These are phyloP conservation scores for Endocalyx cinctus DNA, from an alignment of 2,329 filamentous ascomycete genomes.

Conservation along the genomic window DNA sequence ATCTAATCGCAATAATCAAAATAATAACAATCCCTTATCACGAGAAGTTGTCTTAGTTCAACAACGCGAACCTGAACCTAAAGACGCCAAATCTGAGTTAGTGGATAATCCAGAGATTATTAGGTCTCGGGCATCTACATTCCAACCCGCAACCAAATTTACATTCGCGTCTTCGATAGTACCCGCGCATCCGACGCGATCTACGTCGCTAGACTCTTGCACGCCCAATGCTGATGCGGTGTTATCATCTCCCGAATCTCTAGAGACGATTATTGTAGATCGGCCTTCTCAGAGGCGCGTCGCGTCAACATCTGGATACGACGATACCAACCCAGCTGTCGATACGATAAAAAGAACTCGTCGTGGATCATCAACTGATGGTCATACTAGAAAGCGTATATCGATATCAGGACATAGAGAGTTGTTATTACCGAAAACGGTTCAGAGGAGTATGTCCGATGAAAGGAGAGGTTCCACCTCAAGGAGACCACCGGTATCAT, in stretches of 20 bases:
- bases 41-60: conserved; percentile 15
- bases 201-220: conserved; percentile 33
- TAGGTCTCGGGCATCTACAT: conserved; percentile 33
- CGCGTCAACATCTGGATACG: too few species aligned
- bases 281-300: conserved; percentile 33
- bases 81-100: too few species aligned
- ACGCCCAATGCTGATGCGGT: conserved; percentile 15
- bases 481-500: conserved; percentile 46
- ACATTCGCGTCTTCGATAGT: conserved; percentile 21
- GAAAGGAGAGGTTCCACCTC: conserved; percentile 41
- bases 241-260: conserved; percentile 22
- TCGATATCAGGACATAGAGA: conserved; percentile 45
- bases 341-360: too few species aligned
- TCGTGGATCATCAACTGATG: conserved; percentile 22
- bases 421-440: conserved; percentile 40
- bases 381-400: conserved; percentile 30
- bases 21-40: conserved; percentile 18
- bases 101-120: conserved; percentile 21
- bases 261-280: conserved; percentile 24
- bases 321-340: too few species aligned
- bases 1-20: too few species aligned
- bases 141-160: conserved; percentile 28
- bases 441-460: conserved; percentile 40
- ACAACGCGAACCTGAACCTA: too few species aligned
- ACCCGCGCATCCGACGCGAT: conserved; percentile 27